Conservation (phyloP, 169 alveolate genomes). For the Theileria orientalis region DNA sequence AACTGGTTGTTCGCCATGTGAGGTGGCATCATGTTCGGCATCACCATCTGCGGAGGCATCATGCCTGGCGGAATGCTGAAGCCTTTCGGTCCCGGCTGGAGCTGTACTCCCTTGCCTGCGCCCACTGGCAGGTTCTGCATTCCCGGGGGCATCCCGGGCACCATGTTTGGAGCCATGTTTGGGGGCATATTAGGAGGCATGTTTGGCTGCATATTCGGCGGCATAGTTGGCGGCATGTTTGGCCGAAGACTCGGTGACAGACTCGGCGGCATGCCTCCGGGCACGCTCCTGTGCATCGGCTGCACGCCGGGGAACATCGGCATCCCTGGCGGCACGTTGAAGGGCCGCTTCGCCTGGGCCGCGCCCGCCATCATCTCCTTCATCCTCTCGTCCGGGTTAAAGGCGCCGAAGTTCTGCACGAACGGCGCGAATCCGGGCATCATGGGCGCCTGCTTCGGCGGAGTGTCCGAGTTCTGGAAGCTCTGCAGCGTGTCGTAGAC, state of each 20-base stretch:
- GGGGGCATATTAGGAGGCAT: not conserved
- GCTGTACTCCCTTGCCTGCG: not conserved
- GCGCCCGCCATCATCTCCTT: not conserved
- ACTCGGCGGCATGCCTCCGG: not conserved
- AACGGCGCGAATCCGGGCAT: not conserved
- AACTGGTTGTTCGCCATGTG: conserved; percentile 8
- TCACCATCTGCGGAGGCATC: conserved; percentile 10
- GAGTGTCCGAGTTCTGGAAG: conserved; percentile 9
- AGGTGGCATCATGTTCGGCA: conserved; percentile 14
- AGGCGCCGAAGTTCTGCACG: not conserved
- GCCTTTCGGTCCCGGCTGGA: too few species aligned
- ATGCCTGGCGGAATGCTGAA: not conserved
- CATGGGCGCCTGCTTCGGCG: not conserved
- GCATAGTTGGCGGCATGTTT: conserved; percentile 8
- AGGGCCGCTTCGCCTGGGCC: not conserved
- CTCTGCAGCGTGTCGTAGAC: conserved; percentile 9
- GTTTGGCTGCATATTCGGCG: not conserved
- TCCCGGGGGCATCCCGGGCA: not conserved
- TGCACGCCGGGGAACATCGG: not conserved
- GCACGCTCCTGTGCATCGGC: not conserved
- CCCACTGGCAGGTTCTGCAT: not conserved
- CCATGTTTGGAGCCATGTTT: not conserved
- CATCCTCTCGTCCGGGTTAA: not conserved
- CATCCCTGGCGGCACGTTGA: not conserved
- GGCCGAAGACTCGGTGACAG: not conserved